A percentile compares a stretch with the other conserved stretches of the same genome.
phyloP scores from a whole-genome alignment of 192 early-diverging fungal species.

The Mortierella alpina region DNA sequence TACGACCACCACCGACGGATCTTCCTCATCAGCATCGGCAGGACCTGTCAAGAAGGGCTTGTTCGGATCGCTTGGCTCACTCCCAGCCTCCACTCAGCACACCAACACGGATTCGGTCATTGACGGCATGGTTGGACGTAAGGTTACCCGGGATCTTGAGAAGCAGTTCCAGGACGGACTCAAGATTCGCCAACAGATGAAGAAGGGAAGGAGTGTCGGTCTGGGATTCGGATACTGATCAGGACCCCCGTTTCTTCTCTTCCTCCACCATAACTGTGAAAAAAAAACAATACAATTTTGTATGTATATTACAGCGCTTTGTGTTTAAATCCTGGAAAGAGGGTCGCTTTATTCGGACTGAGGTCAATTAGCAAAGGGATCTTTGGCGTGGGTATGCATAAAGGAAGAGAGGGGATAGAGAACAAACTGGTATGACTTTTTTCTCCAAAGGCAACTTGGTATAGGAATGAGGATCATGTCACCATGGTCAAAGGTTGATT shows the following conservation, averaged over 20 bases:
- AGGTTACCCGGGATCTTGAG: conserved; percentile 65
- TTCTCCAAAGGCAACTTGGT: conserved; percentile 3
- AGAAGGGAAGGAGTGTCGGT: conserved; percentile 62
- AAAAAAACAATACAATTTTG: neutral
- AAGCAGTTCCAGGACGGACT: conserved; percentile 69
- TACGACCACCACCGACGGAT: neutral
- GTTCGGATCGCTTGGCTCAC: conserved; percentile 52
- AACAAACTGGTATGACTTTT: neutral
- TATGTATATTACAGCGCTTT: too few species aligned
- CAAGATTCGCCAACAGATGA: conserved; percentile 62
- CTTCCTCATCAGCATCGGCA: conserved; percentile 3
- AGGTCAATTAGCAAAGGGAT: too few species aligned
- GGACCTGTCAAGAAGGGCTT: conserved; percentile 42
- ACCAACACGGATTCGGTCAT: conserved; percentile 57
- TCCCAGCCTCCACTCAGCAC: conserved; percentile 11
- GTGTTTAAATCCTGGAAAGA: too few species aligned
- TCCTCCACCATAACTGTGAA: neutral
- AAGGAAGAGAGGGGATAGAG: too few species aligned
- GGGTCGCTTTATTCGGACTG: too few species aligned
- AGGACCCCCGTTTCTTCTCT: neutral
- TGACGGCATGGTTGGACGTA: conserved; percentile 59
- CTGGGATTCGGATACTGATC: conserved; percentile 58
- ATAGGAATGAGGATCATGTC: conserved; percentile 3
- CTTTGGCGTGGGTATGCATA: too few species aligned
- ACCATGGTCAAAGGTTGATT: conserved; percentile 11